Evolutionary conservation across 2,329 filamentous ascomycete species (phyloP).

Genomic region (Podosphaera leucotricha): DNA sequence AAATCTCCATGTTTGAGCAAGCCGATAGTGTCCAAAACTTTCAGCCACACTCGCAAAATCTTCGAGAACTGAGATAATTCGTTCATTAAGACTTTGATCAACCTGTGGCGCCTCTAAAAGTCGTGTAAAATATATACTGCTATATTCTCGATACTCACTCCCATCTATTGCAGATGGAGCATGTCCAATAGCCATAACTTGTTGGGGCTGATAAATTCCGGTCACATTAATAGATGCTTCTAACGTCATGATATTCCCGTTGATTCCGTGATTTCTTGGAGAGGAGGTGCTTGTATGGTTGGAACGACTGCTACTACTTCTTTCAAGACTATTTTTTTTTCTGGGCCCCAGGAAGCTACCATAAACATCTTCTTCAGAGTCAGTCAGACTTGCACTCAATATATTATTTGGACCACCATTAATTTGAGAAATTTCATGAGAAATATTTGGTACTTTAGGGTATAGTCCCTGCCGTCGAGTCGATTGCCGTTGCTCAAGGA

Average conservation of each 20-base stretch:
- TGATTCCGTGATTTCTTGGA: slow-evolving; percentile 18
- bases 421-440: slow-evolving; percentile 17
- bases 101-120: background rate
- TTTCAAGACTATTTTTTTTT: slow-evolving; percentile 19
- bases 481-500: slow-evolving; percentile 33
- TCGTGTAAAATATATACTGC: slow-evolving; percentile 25
- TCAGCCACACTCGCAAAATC: slow-evolving; percentile 34
- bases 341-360: slow-evolving; percentile 32
- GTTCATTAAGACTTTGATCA: slow-evolving; percentile 9
- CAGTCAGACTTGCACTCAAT: slow-evolving; percentile 33
- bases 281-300: slow-evolving; percentile 29
- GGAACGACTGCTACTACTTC: slow-evolving; percentile 22
- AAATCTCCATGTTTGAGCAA: slow-evolving; percentile 41
- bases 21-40: slow-evolving; percentile 28
- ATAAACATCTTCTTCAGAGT: slow-evolving; percentile 40
- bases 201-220: slow-evolving; percentile 32
- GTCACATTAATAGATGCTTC: slow-evolving; percentile 35
- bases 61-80: slow-evolving; percentile 28
- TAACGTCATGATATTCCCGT: slow-evolving; percentile 24
- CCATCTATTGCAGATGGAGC: slow-evolving; percentile 28
- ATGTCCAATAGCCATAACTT: slow-evolving; percentile 37
- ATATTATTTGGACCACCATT: slow-evolving; percentile 24
- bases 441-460: slow-evolving; percentile 11
- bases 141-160: slow-evolving; percentile 30
- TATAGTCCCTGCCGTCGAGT: slow-evolving; percentile 20